These are phyloP conservation scores for Nothopassalora personata DNA, from an alignment of 2,329 filamentous ascomycete genomes.

Conservation along the genomic window DNA sequence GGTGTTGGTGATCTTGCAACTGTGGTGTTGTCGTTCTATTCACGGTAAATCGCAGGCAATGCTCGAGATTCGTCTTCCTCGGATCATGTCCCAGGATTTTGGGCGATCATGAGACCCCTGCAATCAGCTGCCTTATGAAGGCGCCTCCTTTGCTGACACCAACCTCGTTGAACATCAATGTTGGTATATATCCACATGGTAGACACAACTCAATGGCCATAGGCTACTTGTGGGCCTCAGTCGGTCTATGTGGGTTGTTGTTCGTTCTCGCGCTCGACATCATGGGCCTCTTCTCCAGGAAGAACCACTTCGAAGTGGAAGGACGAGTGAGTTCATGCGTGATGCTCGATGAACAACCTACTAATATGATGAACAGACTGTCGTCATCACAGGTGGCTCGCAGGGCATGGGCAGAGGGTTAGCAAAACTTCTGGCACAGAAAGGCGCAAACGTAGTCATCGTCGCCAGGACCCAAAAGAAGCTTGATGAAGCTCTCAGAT, in stretches of 20 bases:
- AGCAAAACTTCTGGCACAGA: slow-evolving; percentile 67
- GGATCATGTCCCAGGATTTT: background rate
- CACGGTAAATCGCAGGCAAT: no score
- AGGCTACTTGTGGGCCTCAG: slow-evolving; percentile 34
- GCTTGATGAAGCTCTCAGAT: slow-evolving; percentile 63
- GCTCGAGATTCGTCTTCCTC: no score
- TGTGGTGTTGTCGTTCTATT: background rate
- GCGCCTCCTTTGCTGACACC: background rate
- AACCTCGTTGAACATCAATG: background rate
- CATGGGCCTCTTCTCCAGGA: slow-evolving; percentile 65
- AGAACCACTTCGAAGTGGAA: slow-evolving; percentile 76
- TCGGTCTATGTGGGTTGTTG: slow-evolving; percentile 34
- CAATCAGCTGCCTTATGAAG: background rate
- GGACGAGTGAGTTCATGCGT: slow-evolving; percentile 60
- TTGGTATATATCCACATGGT: background rate
- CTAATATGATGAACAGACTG: slow-evolving; percentile 55
- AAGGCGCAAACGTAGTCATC: slow-evolving; percentile 82
- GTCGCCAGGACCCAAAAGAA: slow-evolving; percentile 73
- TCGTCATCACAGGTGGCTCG: slow-evolving; percentile 84
- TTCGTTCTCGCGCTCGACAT: slow-evolving; percentile 38
- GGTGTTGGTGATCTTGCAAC: background rate
- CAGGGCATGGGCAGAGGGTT: slow-evolving; percentile 83
- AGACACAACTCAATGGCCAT: slow-evolving; percentile 30
- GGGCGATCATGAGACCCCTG: background rate
- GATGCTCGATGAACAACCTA: background rate